Evolutionary conservation across 192 early-diverging fungal species (phyloP).

Genomic region (Coemansia sp.): DNA sequence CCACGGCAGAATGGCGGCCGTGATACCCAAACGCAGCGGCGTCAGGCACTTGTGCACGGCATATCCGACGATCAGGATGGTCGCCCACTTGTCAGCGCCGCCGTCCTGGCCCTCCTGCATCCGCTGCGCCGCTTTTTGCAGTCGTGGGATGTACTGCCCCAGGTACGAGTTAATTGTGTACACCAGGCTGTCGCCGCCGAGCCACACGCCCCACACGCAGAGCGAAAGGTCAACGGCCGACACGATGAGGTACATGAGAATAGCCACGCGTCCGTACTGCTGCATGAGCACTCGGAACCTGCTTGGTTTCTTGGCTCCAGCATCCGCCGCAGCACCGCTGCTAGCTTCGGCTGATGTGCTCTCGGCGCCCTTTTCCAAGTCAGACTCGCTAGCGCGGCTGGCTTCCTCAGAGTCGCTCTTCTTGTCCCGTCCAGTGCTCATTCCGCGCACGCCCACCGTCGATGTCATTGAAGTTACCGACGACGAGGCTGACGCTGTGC

Average conservation of each 20-base stretch:
- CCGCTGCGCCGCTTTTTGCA: conserved; percentile 51
- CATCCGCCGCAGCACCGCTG: neutral
- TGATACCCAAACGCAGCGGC: conserved; percentile 46
- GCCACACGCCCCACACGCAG: conserved; percentile 56
- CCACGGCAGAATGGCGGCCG: conserved; percentile 53
- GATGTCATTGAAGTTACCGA: conserved; percentile 35
- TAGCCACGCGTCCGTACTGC: conserved; percentile 57
- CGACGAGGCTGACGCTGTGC: conserved; percentile 31
- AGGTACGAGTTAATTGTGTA: conserved; percentile 52
- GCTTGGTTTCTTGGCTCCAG: conserved; percentile 41
- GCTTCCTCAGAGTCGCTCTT: conserved; percentile 11
- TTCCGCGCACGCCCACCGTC: conserved; percentile 28
- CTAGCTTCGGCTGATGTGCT: conserved; percentile 12
- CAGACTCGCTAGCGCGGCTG: neutral
- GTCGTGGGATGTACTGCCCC: conserved; percentile 55
- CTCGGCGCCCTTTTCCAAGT: conserved; percentile 24
- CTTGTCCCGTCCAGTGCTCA: conserved; percentile 20
- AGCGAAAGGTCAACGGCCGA: conserved; percentile 50
- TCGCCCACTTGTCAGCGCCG: conserved; percentile 54
- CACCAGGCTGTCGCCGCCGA: conserved; percentile 55
- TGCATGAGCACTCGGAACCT: conserved; percentile 53
- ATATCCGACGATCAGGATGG: conserved; percentile 55
- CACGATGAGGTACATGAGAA: conserved; percentile 49
- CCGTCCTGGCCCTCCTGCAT: conserved; percentile 51
- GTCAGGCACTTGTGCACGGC: conserved; percentile 57